These are phyloP conservation scores for Daedalea quercina DNA, from an alignment of 768 basidiomycete species.

Conservation along the genomic window DNA sequence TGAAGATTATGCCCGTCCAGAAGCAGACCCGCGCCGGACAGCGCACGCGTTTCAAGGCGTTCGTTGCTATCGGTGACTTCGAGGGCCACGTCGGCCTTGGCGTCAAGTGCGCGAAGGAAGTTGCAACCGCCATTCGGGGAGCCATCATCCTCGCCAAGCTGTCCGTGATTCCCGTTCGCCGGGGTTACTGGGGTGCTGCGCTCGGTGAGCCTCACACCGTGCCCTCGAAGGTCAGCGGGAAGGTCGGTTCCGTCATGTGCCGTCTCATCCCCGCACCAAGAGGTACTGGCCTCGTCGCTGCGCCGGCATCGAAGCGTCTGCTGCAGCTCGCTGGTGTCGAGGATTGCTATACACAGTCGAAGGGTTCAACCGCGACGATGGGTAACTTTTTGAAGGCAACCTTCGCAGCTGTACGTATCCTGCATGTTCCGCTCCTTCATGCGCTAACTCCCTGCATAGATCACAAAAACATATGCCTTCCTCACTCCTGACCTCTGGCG, in stretches of 20 bases:
- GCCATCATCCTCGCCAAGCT: constrained; percentile 99
- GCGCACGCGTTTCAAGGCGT: constrained; percentile 99
- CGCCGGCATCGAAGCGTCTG: constrained; percentile 93
- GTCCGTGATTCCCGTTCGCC: constrained; percentile 93
- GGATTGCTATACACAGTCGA: constrained; percentile 96
- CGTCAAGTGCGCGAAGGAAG: constrained; percentile 99
- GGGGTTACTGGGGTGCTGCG: constrained; percentile 99
- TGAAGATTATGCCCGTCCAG: constrained; percentile 99
- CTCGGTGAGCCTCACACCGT: constrained; percentile 99
- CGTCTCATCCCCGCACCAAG: constrained; percentile 97
- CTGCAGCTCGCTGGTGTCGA: constrained; percentile 96
- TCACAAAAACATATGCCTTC: constrained; percentile 98
- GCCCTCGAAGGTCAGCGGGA: constrained; percentile 96
- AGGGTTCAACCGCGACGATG: constrained; percentile 98
- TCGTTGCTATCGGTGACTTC: constrained; percentile 98
- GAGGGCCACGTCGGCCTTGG: constrained; percentile 99
- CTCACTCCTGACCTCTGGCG: constrained; percentile 98
- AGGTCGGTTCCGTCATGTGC: constrained; percentile 99
- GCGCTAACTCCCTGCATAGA: constrained; percentile 35
- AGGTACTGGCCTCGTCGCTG: constrained; percentile 99
- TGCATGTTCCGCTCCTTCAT: not conserved
- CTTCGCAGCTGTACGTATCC: constrained; percentile 79
- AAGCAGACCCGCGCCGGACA: constrained; percentile 99
- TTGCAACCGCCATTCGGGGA: constrained; percentile 98
- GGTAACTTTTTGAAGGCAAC: constrained; percentile 99